A percentile compares a stretch with the other conserved stretches of the same genome.
These are phyloP conservation scores for Penicillium verhagenii DNA, from an alignment of 495 filamentous ascomycete genomes.

Conservation along the genomic window DNA sequence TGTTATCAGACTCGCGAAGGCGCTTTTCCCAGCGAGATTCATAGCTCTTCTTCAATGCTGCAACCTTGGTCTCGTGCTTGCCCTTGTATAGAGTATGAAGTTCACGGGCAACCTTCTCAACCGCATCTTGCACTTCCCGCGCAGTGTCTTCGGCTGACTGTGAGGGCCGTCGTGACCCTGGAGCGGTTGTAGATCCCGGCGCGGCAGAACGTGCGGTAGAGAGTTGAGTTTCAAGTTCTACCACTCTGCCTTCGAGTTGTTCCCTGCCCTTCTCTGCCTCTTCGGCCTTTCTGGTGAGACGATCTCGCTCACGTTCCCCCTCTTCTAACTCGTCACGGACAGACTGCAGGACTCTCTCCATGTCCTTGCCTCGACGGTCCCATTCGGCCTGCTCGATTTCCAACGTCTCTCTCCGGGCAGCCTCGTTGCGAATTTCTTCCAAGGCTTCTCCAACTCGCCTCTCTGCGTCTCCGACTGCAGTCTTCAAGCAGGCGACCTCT, in stretches of 20 bases:
- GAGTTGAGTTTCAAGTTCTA: conserved; percentile 72
- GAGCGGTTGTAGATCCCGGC: conserved; percentile 10
- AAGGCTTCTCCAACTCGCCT: conserved; percentile 82
- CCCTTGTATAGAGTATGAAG: conserved; percentile 91
- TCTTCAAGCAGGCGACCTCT: conserved; percentile 79
- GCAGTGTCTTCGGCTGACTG: conserved; percentile 39
- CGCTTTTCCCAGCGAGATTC: conserved; percentile 87
- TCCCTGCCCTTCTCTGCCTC: conserved; percentile 72
- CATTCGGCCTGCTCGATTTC: conserved; percentile 77
- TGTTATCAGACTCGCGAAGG: conserved; percentile 67
- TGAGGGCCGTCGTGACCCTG: conserved; percentile 11
- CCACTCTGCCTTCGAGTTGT: conserved; percentile 50
- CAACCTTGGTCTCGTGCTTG: conserved; percentile 94
- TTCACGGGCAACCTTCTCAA: conserved; percentile 87
- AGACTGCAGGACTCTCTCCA: conserved; percentile 74
- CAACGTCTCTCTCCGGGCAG: conserved; percentile 62
- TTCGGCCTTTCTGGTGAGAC: conserved; percentile 65
- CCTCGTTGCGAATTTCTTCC: conserved; percentile 76
- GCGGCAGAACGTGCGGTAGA: conserved; percentile 58
- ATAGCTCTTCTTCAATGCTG: conserved; percentile 92
- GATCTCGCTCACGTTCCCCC: conserved; percentile 72
- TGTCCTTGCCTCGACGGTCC: conserved; percentile 79
- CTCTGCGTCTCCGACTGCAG: conserved; percentile 84
- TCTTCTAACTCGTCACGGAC: conserved; percentile 79
- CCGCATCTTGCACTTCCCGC: conserved; percentile 72